Evolutionary conservation across 225 moss, liverwort and hornwort species (phyloP), one percentile per base, ranked within the genome.

Genomic region (Climacium dendroides): DNA sequence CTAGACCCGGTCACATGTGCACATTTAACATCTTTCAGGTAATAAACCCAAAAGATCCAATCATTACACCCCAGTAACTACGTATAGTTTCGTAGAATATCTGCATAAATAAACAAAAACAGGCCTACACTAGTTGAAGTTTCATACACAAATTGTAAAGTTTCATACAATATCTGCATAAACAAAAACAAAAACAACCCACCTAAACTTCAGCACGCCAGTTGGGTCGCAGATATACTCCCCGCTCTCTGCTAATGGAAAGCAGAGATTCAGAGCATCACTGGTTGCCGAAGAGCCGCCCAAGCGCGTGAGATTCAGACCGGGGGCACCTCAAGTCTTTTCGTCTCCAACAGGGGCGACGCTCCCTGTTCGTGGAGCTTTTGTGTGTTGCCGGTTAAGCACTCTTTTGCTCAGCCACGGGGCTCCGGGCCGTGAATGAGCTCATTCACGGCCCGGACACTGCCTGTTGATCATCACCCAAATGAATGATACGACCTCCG

Each of bases 1-100:
- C 54, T 14, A 1, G 1, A 5, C 24, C 52, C 5, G 15, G 15
- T 2, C 24, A 9, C 76, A 52, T 52, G 22, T 0, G 0, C 8
- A 1, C 0, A 0, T 0, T 1, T 1, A 5, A 0, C 6, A 4
- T n/a, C 15, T 15, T n/a, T 5, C 2, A 4, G 2, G 0, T 9
- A 4, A 55, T 55, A 77, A 55, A 7, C 37, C n/a, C 0, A 54
- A 25, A 0, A 10, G 0, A 6, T 3, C 2, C 3, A 1, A 8
- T 6, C 23, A 22, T 1, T 0, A 9, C 8, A 19, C 74, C 32
- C 9, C 17, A 3, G 18, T 3, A 4, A 7, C 3, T 0, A 3
- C 2, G 5, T 19, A 66, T 11, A 30, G 19, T 17, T 19, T 47
- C 18, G 18, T 1, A 17, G 16, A 28, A 71, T 1, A 43, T 16